Base-by-base conservation (phyloP, 169 alveolate genomes). In the Besnoitia besnoiti region DNA sequence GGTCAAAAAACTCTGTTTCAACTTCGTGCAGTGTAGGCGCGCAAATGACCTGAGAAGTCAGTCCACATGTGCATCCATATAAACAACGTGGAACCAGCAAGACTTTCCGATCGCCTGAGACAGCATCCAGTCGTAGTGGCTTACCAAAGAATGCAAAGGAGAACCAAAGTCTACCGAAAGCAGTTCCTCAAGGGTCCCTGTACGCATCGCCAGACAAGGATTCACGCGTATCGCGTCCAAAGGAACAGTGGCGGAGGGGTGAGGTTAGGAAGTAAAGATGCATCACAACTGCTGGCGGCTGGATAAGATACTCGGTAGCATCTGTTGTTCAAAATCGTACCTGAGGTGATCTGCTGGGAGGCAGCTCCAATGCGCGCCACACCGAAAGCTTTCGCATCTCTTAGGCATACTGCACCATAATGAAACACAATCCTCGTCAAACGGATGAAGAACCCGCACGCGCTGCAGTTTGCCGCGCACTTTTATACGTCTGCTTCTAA, bases 1-100 rank as follows among this genome's bases (percentile, higher is more conserved):
- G 24, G 44, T 85, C 79, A 46, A 85, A 89, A 30, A 91, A 91
- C 27, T 84, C 89, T 47, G 33, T 67, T 67, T 94, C 95, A 7
- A 94, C 21, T 49, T 91, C 95, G 76, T 94, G 95, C 21, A 94
- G 88, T 44, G 89, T 89, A 4, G 94, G 95, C 30, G 95, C 95
- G 87, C 95, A 94, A 24, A 94, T 62, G 19, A 94, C 93, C 95
- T 94, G 93, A 44, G 14, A 35, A 33, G 47, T 30, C 62, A 51
- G 46, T 35, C 37, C 39, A 24, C 16, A 51, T 3, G 90, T 35
- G 14, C 67, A 37, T 24, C n/a, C n/a, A 37, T 27, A 0, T 46
- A n/a, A 16, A 19, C 44, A 80, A 16, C 0, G 55, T 39, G 39
- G 55, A 82, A 7, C 27, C n/a, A 0, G 85, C 51, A 24, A 21